Evolutionary conservation across 306 rosid genomes (phyloP).

Genomic region (Echinosophora koreensis): DNA sequence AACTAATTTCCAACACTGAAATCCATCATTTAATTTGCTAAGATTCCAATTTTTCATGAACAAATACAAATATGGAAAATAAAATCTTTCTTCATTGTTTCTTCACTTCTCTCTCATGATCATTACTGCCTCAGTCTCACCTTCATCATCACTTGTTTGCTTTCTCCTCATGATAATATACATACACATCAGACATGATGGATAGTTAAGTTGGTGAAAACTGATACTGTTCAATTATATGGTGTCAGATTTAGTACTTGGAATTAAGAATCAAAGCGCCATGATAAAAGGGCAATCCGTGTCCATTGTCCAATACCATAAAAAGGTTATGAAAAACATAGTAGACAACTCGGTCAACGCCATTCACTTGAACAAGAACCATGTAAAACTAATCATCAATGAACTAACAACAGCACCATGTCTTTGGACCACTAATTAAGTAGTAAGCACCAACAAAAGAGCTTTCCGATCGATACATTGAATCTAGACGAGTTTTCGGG

Average conservation of each 20-base stretch:
- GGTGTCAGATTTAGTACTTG: neutral
- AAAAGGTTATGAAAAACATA: conserved; percentile 3
- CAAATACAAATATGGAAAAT: neutral
- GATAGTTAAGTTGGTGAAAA: neutral
- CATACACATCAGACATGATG: neutral
- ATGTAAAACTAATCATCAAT: conserved; percentile 19
- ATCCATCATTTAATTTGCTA: neutral
- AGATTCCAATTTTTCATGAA: neutral
- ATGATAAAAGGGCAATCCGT: conserved; percentile 1
- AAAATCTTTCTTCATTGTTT: neutral
- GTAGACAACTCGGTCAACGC: conserved; percentile 27
- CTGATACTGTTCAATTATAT: neutral
- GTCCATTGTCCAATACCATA: neutral
- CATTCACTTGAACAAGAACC: conserved; percentile 6
- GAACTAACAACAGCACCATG: conserved; percentile 34
- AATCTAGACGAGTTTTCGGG: conserved; percentile 43
- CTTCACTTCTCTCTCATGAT: neutral
- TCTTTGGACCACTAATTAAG: conserved; percentile 44
- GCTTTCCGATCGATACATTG: conserved; percentile 43
- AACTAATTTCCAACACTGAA: too few species aligned
- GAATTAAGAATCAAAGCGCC: neutral
- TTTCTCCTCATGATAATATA: neutral
- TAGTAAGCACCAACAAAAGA: neutral
- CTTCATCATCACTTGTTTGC: neutral
- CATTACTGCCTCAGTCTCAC: neutral